Percentiles rank a stretch among this genome's conserved stretches.
Evolutionary conservation across 2,329 filamentous ascomycete species (phyloP).

Genomic region (Cercospora sp.): DNA sequence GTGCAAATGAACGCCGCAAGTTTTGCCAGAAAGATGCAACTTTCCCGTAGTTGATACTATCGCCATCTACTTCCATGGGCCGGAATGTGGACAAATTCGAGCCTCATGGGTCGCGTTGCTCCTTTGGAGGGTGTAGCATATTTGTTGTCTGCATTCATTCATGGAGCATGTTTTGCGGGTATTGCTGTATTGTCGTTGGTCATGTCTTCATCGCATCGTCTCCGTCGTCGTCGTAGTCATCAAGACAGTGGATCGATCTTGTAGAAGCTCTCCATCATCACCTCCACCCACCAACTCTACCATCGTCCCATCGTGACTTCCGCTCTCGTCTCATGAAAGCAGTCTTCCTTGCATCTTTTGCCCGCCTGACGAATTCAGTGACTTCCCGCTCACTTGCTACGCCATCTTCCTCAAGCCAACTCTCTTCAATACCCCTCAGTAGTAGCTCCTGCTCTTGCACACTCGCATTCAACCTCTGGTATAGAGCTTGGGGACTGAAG

Average conservation of each 20-base stretch:
- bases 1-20: neutral
- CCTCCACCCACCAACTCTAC: conserved; percentile 90
- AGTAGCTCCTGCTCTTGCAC: conserved; percentile 81
- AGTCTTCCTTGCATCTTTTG: conserved; percentile 76
- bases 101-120: neutral
- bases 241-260: neutral
- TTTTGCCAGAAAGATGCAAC: neutral
- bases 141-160: neutral
- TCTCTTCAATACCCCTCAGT: conserved; percentile 84
- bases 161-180: neutral
- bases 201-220: neutral
- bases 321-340: conserved; percentile 81
- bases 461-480: conserved; percentile 74
- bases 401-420: conserved; percentile 71
- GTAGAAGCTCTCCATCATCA: conserved; percentile 42
- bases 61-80: neutral
- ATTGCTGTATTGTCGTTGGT: neutral
- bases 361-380: conserved; percentile 77
- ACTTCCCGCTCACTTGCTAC: conserved; percentile 77
- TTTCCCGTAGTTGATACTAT: neutral
- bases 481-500: conserved; percentile 83
- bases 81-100: neutral
- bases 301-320: conserved; percentile 94
- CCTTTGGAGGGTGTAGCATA: neutral
- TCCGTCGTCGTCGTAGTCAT: neutral